Evolutionary conservation across 331 rosid genomes (phyloP).

Genomic region (Quercus tomentella): DNA sequence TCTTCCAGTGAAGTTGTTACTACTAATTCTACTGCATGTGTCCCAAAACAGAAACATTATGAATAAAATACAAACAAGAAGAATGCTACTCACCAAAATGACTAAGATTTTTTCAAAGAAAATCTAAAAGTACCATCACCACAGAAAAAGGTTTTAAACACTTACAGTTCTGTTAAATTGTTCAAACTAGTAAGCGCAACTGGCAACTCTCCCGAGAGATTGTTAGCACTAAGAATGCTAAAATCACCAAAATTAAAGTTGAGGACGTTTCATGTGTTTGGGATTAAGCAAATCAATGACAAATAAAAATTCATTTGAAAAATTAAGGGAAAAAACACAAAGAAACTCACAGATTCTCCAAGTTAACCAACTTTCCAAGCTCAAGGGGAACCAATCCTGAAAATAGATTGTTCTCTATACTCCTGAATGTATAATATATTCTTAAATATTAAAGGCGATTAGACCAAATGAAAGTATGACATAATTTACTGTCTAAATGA

Average conservation of each 20-base stretch:
- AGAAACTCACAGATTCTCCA: not conserved
- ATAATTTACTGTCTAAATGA: too few species aligned
- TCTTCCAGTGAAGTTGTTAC: too few species aligned
- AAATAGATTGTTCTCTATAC: conserved; percentile 19
- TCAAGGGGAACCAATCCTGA: conserved; percentile 25
- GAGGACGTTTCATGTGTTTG: not conserved
- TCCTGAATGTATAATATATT: conserved; percentile 11
- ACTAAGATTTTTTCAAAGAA: too few species aligned
- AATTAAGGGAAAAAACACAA: not conserved
- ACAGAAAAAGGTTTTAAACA: not conserved
- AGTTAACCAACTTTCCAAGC: conserved; percentile 25
- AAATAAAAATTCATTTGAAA: not conserved
- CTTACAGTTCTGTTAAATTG: conserved; percentile 17
- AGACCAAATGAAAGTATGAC: not conserved
- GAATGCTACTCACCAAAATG: too few species aligned
- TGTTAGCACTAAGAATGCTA: conserved; percentile 26
- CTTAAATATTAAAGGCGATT: not conserved
- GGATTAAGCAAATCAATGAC: not conserved
- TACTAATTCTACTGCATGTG: too few species aligned
- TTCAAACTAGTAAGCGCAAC: conserved; percentile 10
- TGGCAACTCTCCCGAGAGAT: conserved; percentile 26
- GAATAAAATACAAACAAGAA: not conserved
- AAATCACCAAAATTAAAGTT: not conserved
- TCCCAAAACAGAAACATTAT: too few species aligned
- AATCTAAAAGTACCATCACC: too few species aligned